Base-by-base conservation (phyloP, 805 yeast species). In the Nakazawaea peltata region DNA sequence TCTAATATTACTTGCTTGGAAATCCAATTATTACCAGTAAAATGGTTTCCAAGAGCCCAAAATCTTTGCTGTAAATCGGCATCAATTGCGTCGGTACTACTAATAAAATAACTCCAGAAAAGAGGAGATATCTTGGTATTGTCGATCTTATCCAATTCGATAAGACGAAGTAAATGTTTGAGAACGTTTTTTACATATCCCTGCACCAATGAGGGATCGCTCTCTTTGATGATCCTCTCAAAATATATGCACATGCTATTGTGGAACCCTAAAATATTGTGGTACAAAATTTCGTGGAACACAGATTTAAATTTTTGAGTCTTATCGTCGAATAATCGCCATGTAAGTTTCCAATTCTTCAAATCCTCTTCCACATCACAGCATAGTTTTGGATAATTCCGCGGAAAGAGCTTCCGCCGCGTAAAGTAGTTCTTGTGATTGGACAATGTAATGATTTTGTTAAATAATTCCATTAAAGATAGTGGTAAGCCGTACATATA, bases 371-470 rank as follows among this genome's bases (percentile, higher is more conserved):
- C 77, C 3, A 67, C 45, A 34, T 72, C 77, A 34, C 77, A 71
- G 44, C 78, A 72, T 3, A 71, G 56, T 35, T 62, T 59, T 4
- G 78, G 77, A 46, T 71, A 74, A 44, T 72, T 73, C 28, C 78
- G 53, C 0, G 79, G 78, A 29, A 57, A 61, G 23, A 63, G 58
- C 18, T 62, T 59, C 19, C 53, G 55, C 10, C 65, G 38, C 11
- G 52, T 33, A 45, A 73, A 73, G 41, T 67, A 64, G 39, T 68
- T 63, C 44, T 69, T 66, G 44, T 72, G 77, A 46, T 74, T 74
- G 2, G 79, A 58, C 28, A 73, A 51, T 18, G 59, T 62, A 5
- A 71, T 59, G 2, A 63, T 55, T 40, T 65, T 65, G 41, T 65
- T 63, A 48, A 72, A 63, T 5, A 73, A 44, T n/a, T 53, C 57